Conservation (phyloP, 352 stramenopile genomes). For the Phytophthora podocarpi region DNA sequence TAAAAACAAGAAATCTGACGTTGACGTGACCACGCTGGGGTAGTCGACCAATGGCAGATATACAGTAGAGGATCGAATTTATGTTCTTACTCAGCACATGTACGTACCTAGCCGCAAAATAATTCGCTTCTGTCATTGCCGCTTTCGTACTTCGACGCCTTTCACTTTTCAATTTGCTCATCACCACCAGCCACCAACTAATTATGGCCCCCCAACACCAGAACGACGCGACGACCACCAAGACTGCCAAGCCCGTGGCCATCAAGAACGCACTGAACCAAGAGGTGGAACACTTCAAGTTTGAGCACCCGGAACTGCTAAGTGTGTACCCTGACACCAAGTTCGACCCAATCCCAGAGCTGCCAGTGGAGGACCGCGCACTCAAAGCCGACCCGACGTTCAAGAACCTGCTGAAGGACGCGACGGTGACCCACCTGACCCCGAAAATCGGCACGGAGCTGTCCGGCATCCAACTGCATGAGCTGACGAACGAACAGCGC, state of each 20-base stretch:
- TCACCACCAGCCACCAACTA: constrained; percentile 3
- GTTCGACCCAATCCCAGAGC: constrained; percentile 36
- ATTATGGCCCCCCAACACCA: constrained; percentile 34
- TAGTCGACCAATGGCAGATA: too few species aligned
- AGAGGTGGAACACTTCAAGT: constrained; percentile 19
- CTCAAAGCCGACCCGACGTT: constrained; percentile 40
- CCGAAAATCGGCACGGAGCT: constrained; percentile 20
- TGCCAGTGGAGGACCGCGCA: constrained; percentile 35
- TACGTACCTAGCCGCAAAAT: constrained; percentile 7
- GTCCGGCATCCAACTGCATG: constrained; percentile 8
- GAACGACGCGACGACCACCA: not conserved
- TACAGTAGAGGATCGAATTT: too few species aligned
- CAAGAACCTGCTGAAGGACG: constrained; percentile 33
- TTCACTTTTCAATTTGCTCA: constrained; percentile 21
- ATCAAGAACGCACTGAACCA: constrained; percentile 23
- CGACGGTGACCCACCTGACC: constrained; percentile 8
- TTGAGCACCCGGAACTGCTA: constrained; percentile 28
- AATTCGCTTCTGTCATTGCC: too few species aligned
- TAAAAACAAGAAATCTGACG: too few species aligned
- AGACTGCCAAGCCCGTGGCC: not conserved
- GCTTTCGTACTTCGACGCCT: too few species aligned
- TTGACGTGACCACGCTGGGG: too few species aligned
- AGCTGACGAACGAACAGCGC: constrained; percentile 8
- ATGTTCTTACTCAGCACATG: too few species aligned
- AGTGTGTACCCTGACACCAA: constrained; percentile 32